phyloP scores from a whole-genome alignment of 306 rosid species.

The Adenanthera pavonina region DNA sequence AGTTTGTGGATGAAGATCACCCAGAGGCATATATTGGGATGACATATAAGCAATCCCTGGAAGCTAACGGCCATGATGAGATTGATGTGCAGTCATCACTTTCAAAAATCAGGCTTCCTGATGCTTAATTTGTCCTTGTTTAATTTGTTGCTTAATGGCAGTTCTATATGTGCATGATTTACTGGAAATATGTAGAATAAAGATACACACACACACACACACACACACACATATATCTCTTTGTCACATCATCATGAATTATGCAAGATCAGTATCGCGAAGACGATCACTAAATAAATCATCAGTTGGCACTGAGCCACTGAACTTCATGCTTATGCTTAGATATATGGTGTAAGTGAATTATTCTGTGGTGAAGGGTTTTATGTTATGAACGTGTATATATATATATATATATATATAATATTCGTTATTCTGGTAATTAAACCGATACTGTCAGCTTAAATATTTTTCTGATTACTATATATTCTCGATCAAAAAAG shows the following conservation, averaged over 20 bases:
- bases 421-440: background rate
- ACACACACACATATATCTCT: too few species aligned
- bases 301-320: background rate
- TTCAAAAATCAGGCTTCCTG: background rate
- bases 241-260: too few species aligned
- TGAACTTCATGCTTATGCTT: background rate
- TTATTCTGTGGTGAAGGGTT: background rate
- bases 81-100: slow-evolving; percentile 45
- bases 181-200: too few species aligned
- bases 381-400: background rate
- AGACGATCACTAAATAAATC: background rate
- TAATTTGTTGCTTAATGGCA: background rate
- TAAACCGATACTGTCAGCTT: background rate
- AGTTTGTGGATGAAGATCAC: slow-evolving; percentile 54
- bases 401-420: background rate
- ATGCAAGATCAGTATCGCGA: too few species aligned
- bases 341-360: background rate
- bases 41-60: slow-evolving; percentile 58
- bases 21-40: slow-evolving; percentile 46
- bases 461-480: background rate
- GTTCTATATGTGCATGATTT: background rate
- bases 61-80: slow-evolving; percentile 46
- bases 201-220: too few species aligned
- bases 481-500: background rate
- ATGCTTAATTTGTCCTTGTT: background rate